Percentiles rank a stretch among this genome's conserved stretches.
Conservation (phyloP, 495 filamentous ascomycete species). For the Cenococcum geophilum region DNA sequence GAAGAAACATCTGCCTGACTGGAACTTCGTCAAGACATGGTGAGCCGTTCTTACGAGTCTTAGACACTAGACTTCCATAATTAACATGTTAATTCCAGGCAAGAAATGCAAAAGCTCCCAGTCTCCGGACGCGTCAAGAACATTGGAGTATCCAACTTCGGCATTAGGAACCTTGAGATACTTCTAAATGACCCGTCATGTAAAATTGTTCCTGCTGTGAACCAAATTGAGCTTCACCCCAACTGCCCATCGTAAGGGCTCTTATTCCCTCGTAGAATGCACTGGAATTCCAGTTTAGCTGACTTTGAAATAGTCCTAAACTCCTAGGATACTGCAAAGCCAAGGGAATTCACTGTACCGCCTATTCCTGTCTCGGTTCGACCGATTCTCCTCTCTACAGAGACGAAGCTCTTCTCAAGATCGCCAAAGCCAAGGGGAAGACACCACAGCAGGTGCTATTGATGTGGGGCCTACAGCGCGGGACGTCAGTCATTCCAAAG, state of each 20-base stretch:
- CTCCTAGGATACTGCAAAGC: slow-evolving; percentile 58
- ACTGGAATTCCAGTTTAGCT: neutral
- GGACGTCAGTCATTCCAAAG: slow-evolving; percentile 41
- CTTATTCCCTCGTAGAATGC: neutral
- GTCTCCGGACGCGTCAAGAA: slow-evolving; percentile 74
- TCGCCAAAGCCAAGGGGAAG: slow-evolving; percentile 39
- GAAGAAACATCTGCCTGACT: slow-evolving; percentile 57
- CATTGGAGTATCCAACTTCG: slow-evolving; percentile 61
- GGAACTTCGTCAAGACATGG: slow-evolving; percentile 81
- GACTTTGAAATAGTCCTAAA: slow-evolving; percentile 47
- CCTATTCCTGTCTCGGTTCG: slow-evolving; percentile 41
- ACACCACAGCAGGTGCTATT: slow-evolving; percentile 36
- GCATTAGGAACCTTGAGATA: slow-evolving; percentile 54
- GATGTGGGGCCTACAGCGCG: slow-evolving; percentile 42
- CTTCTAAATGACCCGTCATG: slow-evolving; percentile 49
- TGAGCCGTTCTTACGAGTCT: slow-evolving; percentile 22
- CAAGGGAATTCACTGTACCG: slow-evolving; percentile 42
- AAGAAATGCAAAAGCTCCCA: slow-evolving; percentile 75
- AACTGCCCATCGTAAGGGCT: slow-evolving; percentile 27
- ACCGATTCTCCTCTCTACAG: slow-evolving; percentile 41
- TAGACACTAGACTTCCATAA: neutral
- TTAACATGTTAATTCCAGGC: slow-evolving; percentile 8
- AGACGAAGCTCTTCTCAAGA: slow-evolving; percentile 33
- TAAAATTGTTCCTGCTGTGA: slow-evolving; percentile 70
- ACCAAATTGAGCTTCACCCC: slow-evolving; percentile 66